Conservation (phyloP, 768 basidiomycete genomes). For the Tylopilus balloui region DNA sequence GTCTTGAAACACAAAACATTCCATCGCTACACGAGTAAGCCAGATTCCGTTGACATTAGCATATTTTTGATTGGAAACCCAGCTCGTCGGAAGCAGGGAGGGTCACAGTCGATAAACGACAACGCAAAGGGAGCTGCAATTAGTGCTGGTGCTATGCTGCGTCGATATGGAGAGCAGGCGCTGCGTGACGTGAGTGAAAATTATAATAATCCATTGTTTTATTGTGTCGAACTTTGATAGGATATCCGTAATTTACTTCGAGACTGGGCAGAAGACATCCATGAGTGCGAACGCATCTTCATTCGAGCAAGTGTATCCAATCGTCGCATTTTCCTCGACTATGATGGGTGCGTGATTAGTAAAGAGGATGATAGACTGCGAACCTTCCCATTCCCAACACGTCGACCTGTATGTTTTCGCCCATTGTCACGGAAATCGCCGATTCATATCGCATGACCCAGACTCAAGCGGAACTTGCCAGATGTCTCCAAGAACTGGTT, state of each 20-base stretch:
- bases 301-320: slow-evolving; percentile 87
- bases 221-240: slow-evolving; percentile 33
- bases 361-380: slow-evolving; percentile 83
- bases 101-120: slow-evolving; percentile 88
- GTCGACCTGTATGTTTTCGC: slow-evolving; percentile 67
- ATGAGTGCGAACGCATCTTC: slow-evolving; percentile 85
- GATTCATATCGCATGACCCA: slow-evolving; percentile 28
- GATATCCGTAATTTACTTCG: slow-evolving; percentile 81
- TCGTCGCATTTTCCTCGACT: slow-evolving; percentile 84
- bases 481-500: slow-evolving; percentile 84
- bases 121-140: slow-evolving; percentile 89
- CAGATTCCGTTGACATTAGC: neutral
- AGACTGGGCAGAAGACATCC: slow-evolving; percentile 87
- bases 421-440: neutral
- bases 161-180: slow-evolving; percentile 93
- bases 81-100: slow-evolving; percentile 98
- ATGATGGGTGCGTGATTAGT: slow-evolving; percentile 69
- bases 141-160: slow-evolving; percentile 89
- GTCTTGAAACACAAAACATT: slow-evolving; percentile 91
- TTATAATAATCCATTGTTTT: neutral
- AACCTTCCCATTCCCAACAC: slow-evolving; percentile 94
- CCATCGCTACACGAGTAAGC: slow-evolving; percentile 95
- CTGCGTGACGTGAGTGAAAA: slow-evolving; percentile 68
- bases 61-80: slow-evolving; percentile 7
- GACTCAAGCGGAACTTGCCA: slow-evolving; percentile 87